Conservation (phyloP, 495 filamentous ascomycete species). For the Xylaria acuta region DNA sequence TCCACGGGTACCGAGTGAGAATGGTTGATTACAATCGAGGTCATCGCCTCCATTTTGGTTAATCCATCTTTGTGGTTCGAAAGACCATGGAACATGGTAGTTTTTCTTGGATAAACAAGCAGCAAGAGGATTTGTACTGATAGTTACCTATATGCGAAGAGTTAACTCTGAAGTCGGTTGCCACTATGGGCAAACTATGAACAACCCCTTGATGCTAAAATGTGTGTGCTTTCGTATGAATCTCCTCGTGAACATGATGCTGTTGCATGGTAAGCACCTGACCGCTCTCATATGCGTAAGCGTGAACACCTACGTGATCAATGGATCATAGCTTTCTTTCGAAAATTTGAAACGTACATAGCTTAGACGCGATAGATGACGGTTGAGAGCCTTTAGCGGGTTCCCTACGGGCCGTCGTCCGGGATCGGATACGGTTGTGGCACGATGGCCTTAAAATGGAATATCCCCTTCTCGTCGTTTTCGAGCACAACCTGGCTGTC, state of each 20-base stretch:
- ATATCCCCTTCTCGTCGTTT: no score
- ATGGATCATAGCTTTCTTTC: no score
- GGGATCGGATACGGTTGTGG: no score
- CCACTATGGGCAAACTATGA: no score
- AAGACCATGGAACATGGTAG: constrained; percentile 42
- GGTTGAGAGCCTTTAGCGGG: no score
- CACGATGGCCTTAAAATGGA: no score
- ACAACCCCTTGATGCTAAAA: background rate
- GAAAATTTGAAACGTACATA: no score
- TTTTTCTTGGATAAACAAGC: constrained; percentile 38
- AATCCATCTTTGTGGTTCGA: constrained; percentile 48
- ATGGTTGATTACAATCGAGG: constrained; percentile 40
- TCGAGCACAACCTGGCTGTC: no score
- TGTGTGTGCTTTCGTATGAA: background rate
- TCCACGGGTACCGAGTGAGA: constrained; percentile 34
- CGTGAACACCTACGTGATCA: background rate
- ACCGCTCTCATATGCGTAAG: background rate
- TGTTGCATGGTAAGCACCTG: background rate
- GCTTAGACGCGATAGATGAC: no score
- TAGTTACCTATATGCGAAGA: constrained; percentile 36
- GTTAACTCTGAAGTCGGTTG: no score
- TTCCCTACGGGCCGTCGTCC: background rate
- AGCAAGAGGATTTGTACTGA: constrained; percentile 42
- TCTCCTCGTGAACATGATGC: background rate
- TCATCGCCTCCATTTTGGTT: constrained; percentile 34